These are phyloP conservation scores for Symmetrospora coprosmae DNA, from an alignment of 768 basidiomycete genomes.

Conservation along the genomic window DNA sequence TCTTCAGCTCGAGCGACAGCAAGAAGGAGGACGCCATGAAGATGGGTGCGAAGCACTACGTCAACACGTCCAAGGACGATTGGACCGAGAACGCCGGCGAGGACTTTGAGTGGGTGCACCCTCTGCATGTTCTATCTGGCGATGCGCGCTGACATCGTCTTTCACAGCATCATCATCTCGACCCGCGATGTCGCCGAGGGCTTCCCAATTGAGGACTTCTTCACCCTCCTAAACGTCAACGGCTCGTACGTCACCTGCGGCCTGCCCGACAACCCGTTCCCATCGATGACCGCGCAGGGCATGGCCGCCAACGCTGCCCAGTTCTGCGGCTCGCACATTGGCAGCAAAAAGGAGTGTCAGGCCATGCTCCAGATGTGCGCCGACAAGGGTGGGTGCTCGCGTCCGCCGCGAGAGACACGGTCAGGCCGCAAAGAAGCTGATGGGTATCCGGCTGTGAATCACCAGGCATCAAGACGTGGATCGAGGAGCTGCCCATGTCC, in stretches of 20 bases:
- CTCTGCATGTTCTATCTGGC: conserved; percentile 37
- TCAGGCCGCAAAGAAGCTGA: conserved; percentile 5
- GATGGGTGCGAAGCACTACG: conserved; percentile 48
- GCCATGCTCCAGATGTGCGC: conserved; percentile 50
- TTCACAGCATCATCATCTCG: neutral
- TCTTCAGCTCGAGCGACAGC: conserved; percentile 26
- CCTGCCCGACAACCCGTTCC: conserved; percentile 28
- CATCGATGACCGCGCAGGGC: conserved; percentile 18
- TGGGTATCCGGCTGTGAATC: neutral
- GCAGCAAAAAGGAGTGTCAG: conserved; percentile 47
- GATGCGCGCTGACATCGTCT: conserved; percentile 1
- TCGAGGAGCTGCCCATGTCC: conserved; percentile 29
- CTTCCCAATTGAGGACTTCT: conserved; percentile 44
- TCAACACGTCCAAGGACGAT: conserved; percentile 39
- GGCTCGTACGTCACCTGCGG: conserved; percentile 45
- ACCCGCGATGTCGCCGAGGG: conserved; percentile 27
- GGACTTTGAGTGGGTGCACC: conserved; percentile 37
- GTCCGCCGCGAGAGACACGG: neutral
- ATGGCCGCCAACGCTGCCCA: conserved; percentile 28
- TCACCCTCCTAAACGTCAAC: conserved; percentile 45
- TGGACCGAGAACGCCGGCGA: conserved; percentile 21
- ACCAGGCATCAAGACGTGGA: conserved; percentile 36
- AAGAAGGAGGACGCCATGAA: conserved; percentile 48
- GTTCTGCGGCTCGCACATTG: conserved; percentile 41
- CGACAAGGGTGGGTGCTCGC: conserved; percentile 39